Percentiles rank a stretch among this genome's conserved stretches.
Conservation (phyloP, 768 basidiomycete genomes). For the Albatrellus ellisii region DNA sequence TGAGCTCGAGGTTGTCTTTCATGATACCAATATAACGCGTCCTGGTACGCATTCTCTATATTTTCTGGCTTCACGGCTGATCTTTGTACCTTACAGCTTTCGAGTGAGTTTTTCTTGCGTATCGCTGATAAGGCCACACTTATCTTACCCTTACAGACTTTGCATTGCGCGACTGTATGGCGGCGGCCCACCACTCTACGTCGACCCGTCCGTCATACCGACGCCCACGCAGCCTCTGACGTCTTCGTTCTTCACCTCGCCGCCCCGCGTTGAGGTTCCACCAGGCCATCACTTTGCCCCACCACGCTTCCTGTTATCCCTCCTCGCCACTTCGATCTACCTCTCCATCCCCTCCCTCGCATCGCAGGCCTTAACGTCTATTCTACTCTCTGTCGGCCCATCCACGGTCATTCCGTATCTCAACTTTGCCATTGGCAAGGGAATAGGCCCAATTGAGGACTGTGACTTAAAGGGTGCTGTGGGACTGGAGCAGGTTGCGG, state of each 20-base stretch:
- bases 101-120: constrained; percentile 45
- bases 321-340: constrained; percentile 80
- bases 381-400: constrained; percentile 68
- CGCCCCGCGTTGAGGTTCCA: constrained; percentile 22
- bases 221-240: constrained; percentile 60
- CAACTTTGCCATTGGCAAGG: constrained; percentile 66
- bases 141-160: constrained; percentile 46
- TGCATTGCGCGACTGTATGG: constrained; percentile 84
- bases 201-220: constrained; percentile 53
- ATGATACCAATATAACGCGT: constrained; percentile 82
- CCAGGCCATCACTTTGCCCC: constrained; percentile 57
- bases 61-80: constrained; percentile 1
- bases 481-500: constrained; percentile 58
- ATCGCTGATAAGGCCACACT: constrained; percentile 5
- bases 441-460: constrained; percentile 31
- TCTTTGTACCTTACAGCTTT: constrained; percentile 46
- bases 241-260: constrained; percentile 33
- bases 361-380: constrained; percentile 56
- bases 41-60: constrained; percentile 44
- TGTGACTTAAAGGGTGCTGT: constrained; percentile 47
- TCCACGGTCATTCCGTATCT: constrained; percentile 67
- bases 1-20: constrained; percentile 58
- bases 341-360: constrained; percentile 70
- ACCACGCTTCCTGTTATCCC: constrained; percentile 71
- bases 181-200: constrained; percentile 62